These are phyloP conservation scores for Aspergillus panamensis DNA, from an alignment of 495 filamentous ascomycete species.

Conservation along the genomic window DNA sequence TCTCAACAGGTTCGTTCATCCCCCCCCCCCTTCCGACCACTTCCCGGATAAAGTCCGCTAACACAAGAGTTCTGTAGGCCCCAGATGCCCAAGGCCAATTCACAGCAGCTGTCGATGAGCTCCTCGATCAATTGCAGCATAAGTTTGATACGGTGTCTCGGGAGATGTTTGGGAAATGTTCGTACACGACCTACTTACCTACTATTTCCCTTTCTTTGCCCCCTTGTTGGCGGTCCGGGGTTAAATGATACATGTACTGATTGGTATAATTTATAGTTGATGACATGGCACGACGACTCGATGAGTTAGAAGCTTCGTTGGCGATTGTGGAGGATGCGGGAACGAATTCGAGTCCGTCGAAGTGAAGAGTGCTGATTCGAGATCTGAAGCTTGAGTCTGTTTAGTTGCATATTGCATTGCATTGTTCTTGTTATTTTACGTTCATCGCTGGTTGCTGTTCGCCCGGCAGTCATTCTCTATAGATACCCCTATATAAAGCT, in stretches of 20 bases:
- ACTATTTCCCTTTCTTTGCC: not conserved
- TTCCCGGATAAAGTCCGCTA: not conserved
- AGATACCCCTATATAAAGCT: not conserved
- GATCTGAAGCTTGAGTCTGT: not conserved
- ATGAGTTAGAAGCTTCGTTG: slow-evolving; percentile 74
- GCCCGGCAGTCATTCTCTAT: not conserved
- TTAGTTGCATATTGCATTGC: not conserved
- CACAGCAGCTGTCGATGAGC: slow-evolving; percentile 74
- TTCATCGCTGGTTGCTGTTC: not conserved
- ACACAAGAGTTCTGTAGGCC: slow-evolving; percentile 20
- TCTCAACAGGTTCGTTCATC: not conserved
- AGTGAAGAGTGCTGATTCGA: slow-evolving; percentile 17
- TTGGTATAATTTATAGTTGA: slow-evolving; percentile 61
- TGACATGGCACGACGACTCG: slow-evolving; percentile 87
- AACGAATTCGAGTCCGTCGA: slow-evolving; percentile 14
- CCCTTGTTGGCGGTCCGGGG: not conserved
- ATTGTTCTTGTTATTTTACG: not conserved
- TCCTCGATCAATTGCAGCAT: slow-evolving; percentile 74
- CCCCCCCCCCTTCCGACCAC: not conserved
- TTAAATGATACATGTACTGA: not conserved
- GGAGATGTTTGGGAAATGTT: slow-evolving; percentile 87
- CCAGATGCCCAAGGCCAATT: slow-evolving; percentile 57
- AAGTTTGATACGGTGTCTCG: slow-evolving; percentile 79
- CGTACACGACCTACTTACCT: slow-evolving; percentile 24
- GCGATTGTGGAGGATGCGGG: slow-evolving; percentile 18